These are phyloP conservation scores for Cutaneotrichosporon sp. DNA, from an alignment of 1,284 basidiomycete species.

Conservation along the genomic window DNA sequence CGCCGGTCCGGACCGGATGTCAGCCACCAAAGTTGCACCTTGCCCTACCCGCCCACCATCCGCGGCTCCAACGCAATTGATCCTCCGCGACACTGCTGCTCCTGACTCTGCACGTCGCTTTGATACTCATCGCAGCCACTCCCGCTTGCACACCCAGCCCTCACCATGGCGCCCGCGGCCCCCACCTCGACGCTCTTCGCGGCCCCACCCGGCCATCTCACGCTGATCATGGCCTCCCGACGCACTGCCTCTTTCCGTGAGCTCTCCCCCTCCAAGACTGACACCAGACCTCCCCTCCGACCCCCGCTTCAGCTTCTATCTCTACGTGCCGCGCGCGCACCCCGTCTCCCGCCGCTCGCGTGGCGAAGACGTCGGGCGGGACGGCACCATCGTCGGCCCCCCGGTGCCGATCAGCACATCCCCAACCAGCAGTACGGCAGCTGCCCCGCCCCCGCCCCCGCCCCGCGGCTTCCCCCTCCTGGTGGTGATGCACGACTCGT, in stretches of 20 bases:
- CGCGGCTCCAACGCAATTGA: too few relatives aligned
- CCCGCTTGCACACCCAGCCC: neutral
- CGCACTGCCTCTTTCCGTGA: constrained; percentile 16
- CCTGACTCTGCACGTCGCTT: too few relatives aligned
- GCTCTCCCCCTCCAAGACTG: neutral
- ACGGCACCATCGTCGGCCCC: constrained; percentile 10
- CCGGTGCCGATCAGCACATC: constrained; percentile 1
- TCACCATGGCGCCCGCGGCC: neutral
- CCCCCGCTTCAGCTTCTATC: constrained; percentile 23
- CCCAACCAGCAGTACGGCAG: neutral
- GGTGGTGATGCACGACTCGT: constrained; percentile 24
- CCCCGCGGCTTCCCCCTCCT: constrained; percentile 20
- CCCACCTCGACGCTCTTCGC: constrained; percentile 16
- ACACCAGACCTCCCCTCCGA: constrained; percentile 9
- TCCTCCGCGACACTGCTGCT: too few relatives aligned
- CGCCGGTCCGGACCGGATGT: neutral
- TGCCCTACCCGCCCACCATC: too few relatives aligned
- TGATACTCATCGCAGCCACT: too few relatives aligned
- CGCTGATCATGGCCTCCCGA: constrained; percentile 21
- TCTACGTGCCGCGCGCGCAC: constrained; percentile 23
- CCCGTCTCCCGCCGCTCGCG: constrained; percentile 22
- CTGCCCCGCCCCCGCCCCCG: neutral
- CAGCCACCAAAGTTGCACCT: neutral
- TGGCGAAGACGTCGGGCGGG: constrained; percentile 17
- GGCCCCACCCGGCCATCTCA: constrained; percentile 19